These are phyloP conservation scores for Xanthoconium stramineum DNA, from an alignment of 768 basidiomycete genomes.

Conservation along the genomic window DNA sequence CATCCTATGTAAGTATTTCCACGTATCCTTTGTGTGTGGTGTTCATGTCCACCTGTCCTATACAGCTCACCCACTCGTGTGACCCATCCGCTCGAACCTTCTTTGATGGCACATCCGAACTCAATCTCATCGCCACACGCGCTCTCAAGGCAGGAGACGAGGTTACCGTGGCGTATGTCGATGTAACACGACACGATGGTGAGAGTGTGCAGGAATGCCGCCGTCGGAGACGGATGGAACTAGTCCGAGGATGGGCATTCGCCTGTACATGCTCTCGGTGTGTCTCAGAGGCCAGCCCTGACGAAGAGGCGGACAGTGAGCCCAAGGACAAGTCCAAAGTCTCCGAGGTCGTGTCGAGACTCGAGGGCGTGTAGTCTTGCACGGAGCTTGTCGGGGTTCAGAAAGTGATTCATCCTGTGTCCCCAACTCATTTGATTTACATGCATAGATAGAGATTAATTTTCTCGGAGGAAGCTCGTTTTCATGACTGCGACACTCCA, in stretches of 20 bases:
- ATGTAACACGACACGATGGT: conserved; percentile 52
- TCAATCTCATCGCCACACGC: conserved; percentile 64
- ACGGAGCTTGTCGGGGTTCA: not conserved
- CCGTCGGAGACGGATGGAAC: conserved; percentile 64
- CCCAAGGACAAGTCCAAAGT: conserved; percentile 52
- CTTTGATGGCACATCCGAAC: conserved; percentile 67
- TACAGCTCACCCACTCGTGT: conserved; percentile 70
- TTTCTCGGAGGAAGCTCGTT: not conserved
- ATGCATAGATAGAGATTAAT: not conserved
- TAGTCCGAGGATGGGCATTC: conserved; percentile 81
- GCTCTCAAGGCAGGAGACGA: conserved; percentile 74
- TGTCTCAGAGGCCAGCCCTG: conserved; percentile 44
- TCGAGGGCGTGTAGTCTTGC: conserved; percentile 23
- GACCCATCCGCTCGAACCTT: conserved; percentile 61
- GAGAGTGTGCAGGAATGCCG: conserved; percentile 57
- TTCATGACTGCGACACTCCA: not conserved
- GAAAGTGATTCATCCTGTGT: not conserved
- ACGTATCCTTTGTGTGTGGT: not conserved
- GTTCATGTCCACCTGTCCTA: not conserved
- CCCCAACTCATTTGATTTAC: not conserved
- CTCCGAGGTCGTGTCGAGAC: conserved; percentile 34
- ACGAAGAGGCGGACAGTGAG: conserved; percentile 29
- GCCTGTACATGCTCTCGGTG: conserved; percentile 72
- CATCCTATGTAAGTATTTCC: conserved; percentile 55
- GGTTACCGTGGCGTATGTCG: conserved; percentile 73